A percentile compares a stretch with the other conserved stretches of the same genome.
phyloP scores from a whole-genome alignment of 805 yeast species.

The Schwanniomyces sp. region DNA sequence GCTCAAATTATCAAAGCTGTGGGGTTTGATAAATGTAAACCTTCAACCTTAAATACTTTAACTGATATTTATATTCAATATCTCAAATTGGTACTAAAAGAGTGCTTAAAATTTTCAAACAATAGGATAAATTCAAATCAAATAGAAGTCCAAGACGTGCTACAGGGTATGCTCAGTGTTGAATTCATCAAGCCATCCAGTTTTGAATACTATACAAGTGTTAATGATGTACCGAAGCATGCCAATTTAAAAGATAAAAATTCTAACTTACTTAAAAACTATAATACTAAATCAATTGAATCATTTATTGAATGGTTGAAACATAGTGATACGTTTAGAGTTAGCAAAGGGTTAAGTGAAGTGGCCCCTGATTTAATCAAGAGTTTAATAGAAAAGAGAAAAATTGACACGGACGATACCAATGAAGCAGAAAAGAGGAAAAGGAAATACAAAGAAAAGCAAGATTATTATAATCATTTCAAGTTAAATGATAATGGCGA shows the following conservation, averaged over 20 bases:
- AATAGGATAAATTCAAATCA: slow-evolving; percentile 38
- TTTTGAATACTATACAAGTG: slow-evolving; percentile 47
- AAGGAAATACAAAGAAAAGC: slow-evolving; percentile 35
- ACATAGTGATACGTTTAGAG: slow-evolving; percentile 24
- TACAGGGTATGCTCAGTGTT: slow-evolving; percentile 65
- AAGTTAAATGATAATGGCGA: slow-evolving; percentile 22
- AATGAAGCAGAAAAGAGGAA: slow-evolving; percentile 34
- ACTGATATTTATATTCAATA: slow-evolving; percentile 75
- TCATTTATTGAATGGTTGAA: slow-evolving; percentile 37
- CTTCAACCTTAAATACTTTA: slow-evolving; percentile 68
- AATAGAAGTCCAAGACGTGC: slow-evolving; percentile 62
- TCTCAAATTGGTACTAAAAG: slow-evolving; percentile 52
- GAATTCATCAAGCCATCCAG: slow-evolving; percentile 58
- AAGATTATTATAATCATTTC: slow-evolving; percentile 39
- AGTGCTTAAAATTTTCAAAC: slow-evolving; percentile 51
- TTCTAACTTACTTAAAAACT: slow-evolving; percentile 14
- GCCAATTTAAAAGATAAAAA: slow-evolving; percentile 8
- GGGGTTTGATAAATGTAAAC: slow-evolving; percentile 81
- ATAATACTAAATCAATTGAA: slow-evolving; percentile 37
- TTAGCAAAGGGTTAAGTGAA: slow-evolving; percentile 23
- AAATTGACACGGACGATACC: slow-evolving; percentile 34
- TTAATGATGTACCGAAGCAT: slow-evolving; percentile 25
- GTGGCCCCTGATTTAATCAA: slow-evolving; percentile 30
- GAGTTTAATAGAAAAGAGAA: slow-evolving; percentile 38
- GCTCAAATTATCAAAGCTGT: slow-evolving; percentile 68